Percentiles rank a stretch among this genome's conserved stretches.
Conservation (phyloP, 345 rosid species). For the Dovyalis caffra region DNA sequence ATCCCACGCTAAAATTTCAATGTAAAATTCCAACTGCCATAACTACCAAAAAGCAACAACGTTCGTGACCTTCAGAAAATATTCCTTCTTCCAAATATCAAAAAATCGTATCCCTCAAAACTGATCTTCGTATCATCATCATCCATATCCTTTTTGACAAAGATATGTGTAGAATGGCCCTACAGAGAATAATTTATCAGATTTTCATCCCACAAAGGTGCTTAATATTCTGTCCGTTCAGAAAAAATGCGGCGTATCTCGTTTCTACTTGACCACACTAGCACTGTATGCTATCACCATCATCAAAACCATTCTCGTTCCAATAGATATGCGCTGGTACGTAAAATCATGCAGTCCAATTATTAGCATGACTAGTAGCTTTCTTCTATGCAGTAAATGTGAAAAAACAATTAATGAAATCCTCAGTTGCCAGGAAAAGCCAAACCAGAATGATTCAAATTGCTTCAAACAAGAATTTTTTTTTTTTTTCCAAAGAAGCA, state of each 20-base stretch:
- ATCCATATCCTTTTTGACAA: not conserved
- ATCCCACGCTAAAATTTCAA: not conserved
- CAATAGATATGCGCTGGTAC: not conserved
- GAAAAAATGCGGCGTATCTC: not conserved
- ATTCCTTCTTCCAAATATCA: too few relatives aligned
- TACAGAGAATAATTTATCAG: not conserved
- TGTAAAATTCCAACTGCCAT: not conserved
- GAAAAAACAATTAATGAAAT: not conserved
- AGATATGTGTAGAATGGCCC: not conserved
- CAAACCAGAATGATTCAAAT: not conserved
- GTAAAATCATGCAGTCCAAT: not conserved
- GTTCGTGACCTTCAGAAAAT: not conserved
- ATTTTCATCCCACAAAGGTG: too few relatives aligned
- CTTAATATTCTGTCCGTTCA: too few relatives aligned
- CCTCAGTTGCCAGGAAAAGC: not conserved
- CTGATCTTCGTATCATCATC: not conserved
- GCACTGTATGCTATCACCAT: slow-evolving; percentile 5
- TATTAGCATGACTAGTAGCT: not conserved
- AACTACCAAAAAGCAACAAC: not conserved
- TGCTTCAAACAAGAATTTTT: too few relatives aligned
- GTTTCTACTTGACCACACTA: not conserved
- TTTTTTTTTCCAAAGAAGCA: too few relatives aligned
- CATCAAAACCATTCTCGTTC: slow-evolving; percentile 1
- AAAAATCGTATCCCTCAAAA: not conserved
- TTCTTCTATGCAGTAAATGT: not conserved